Conservation (phyloP, 768 basidiomycete species). For the Exidia glandulosa region DNA sequence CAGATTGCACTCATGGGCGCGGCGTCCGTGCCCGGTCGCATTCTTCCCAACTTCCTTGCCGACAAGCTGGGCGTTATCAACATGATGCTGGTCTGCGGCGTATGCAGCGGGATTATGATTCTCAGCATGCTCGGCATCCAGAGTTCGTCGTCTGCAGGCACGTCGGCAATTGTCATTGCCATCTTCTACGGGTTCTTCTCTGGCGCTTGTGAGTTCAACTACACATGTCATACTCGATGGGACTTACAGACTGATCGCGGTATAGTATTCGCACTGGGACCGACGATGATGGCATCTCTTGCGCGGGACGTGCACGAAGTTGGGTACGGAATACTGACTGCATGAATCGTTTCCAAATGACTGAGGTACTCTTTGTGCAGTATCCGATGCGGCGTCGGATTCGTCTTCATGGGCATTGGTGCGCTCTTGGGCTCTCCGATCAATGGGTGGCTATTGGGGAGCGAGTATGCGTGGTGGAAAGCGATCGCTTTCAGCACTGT, state of each 20-base stretch:
- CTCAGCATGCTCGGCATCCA: constrained; percentile 6
- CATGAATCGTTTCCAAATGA: too few relatives aligned
- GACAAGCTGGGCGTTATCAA: constrained; percentile 18
- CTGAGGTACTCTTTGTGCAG: too few relatives aligned
- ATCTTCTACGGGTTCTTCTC: constrained; percentile 10
- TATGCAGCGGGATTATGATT: constrained; percentile 2
- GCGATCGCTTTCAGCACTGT: background rate
- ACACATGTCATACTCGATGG: too few relatives aligned
- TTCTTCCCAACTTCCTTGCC: constrained; percentile 15
- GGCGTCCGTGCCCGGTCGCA: background rate
- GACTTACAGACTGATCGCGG: background rate
- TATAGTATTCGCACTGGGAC: background rate
- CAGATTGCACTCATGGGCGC: background rate
- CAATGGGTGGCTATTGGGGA: background rate
- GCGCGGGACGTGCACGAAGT: background rate
- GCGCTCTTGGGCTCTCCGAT: background rate
- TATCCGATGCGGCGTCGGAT: background rate
- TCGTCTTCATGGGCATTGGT: background rate
- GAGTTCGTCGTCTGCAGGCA: background rate
- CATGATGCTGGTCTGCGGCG: background rate
- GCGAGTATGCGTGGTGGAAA: background rate
- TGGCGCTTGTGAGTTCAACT: constrained; percentile 9
- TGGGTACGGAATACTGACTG: too few relatives aligned
- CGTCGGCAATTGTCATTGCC: background rate
- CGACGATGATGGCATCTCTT: background rate